A percentile compares a stretch with the other conserved stretches of the same genome.
Evolutionary conservation across 2,329 filamentous ascomycete genomes (phyloP).

Genomic region (Salinomyces thailandicus): DNA sequence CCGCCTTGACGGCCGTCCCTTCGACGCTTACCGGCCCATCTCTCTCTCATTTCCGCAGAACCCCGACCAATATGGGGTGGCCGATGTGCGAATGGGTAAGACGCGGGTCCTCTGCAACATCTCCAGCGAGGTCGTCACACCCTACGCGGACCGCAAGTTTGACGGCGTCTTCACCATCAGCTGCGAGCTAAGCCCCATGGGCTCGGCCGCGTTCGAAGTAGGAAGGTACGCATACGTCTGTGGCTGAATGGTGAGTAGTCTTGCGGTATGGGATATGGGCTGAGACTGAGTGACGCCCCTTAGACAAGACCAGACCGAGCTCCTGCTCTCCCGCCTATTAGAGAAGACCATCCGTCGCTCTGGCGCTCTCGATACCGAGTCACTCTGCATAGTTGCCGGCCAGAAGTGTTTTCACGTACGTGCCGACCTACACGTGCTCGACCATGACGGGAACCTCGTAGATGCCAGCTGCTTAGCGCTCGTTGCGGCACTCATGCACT

Average conservation of each 20-base stretch:
- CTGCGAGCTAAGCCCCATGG: constrained; percentile 85
- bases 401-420: constrained; percentile 86
- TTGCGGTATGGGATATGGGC: constrained; percentile 1
- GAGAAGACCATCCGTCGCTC: constrained; percentile 92
- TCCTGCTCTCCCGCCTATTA: constrained; percentile 74
- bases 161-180: constrained; percentile 91
- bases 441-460: constrained; percentile 81
- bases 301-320: constrained; percentile 47
- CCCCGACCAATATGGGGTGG: constrained; percentile 72
- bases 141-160: constrained; percentile 79
- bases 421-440: constrained; percentile 82
- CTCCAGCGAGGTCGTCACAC: constrained; percentile 77
- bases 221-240: constrained; percentile 54
- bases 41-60: constrained; percentile 60
- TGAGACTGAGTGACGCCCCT: constrained; percentile 3
- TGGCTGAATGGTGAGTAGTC: too few relatives aligned
- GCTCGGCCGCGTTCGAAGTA: constrained; percentile 78
- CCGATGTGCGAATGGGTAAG: constrained; percentile 78
- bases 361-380: constrained; percentile 87
- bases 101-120: constrained; percentile 81
- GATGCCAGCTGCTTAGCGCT: constrained; percentile 80
- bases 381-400: constrained; percentile 82
- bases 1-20: constrained; percentile 70
- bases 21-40: constrained; percentile 70
- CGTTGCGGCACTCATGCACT: constrained; percentile 81